Evolutionary conservation across 1,284 basidiomycete genomes (phyloP), one percentile per base, ranked within the genome.

Genomic region (Malassezia pachydermatis): DNA sequence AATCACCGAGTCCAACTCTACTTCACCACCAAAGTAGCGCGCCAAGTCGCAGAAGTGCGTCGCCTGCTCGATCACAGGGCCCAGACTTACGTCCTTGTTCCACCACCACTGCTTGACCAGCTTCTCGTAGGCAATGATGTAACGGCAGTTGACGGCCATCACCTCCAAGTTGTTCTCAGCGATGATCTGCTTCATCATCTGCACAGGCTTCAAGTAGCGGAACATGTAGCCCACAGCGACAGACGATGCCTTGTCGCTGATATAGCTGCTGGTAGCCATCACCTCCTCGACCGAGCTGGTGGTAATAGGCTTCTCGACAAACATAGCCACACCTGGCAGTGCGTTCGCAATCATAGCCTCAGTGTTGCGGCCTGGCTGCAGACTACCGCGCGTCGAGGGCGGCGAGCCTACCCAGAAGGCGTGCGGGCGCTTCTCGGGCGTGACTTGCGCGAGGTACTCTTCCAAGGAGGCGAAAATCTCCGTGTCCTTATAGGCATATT

Each of bases 21-120:
- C 88, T 63, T 96, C 92, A 35, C 92, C 92, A 45, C 92, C 92
- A 74, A 98, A 96, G 79, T 96, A 96, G 60, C 92, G 84, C 44
- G 88, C 92, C 36, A 90, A 78, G 51, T 58, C 57, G 39, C 76
- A 77, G 63, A 81, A 80, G 70, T 81, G 92, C 6, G 94, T 98
- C 35, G 86, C 92, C 75, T 96, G 92, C 75, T 96, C 92, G 54
- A 98, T 80, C 65, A 98, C 81, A 10, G 92, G 92, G 30, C 92
- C 92, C 37, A 69, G 82, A 80, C 84, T 84, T 75, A 80, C 86
- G 19, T 83, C 80, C 76, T 95, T 96, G 79, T 92, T 84, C 92
- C 92, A 98, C 92, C 92, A 72, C 62, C 89, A 86, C 3, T 80
- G 81, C 76, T 94, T 94, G 41, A 81, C 81, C 1, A 65, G 62